Evolutionary conservation across 768 basidiomycete genomes (phyloP).

Genomic region (Cantharellus anzutake): DNA sequence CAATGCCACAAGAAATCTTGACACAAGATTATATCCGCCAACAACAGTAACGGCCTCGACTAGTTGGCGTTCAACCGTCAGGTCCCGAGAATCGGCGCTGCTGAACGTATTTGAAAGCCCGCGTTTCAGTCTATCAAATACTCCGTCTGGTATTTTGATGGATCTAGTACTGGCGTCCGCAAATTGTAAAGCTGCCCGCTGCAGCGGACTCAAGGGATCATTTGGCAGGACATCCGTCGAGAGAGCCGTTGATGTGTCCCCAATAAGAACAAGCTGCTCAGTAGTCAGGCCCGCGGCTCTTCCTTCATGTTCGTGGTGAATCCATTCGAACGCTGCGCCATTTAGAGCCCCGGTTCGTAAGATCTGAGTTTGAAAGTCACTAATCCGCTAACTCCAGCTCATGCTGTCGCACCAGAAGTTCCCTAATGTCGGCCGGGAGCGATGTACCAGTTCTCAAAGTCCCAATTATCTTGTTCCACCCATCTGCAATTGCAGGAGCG

Average conservation of each 20-base stretch:
- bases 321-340: constrained; percentile 13
- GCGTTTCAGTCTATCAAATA: constrained; percentile 11
- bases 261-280: constrained; percentile 16
- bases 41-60: constrained; percentile 17
- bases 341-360: constrained; percentile 15
- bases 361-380: constrained; percentile 11
- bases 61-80: constrained; percentile 17
- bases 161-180: constrained; percentile 16
- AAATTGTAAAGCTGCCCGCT: constrained; percentile 16
- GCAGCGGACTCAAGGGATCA: constrained; percentile 13
- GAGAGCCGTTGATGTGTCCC: constrained; percentile 12
- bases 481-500: background rate
- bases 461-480: background rate
- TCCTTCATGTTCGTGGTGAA: constrained; percentile 19
- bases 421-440: background rate
- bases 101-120: background rate
- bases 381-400: background rate
- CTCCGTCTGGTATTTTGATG: constrained; percentile 15
- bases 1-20: constrained; percentile 17
- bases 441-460: background rate
- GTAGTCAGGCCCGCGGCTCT: constrained; percentile 17
- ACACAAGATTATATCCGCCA: constrained; percentile 17
- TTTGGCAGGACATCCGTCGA: constrained; percentile 2
- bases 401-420: background rate
- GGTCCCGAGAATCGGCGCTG: constrained; percentile 7